Evolutionary conservation across 352 stramenopile genomes (phyloP).

Genomic region (Globisporangium takayamanum): DNA sequence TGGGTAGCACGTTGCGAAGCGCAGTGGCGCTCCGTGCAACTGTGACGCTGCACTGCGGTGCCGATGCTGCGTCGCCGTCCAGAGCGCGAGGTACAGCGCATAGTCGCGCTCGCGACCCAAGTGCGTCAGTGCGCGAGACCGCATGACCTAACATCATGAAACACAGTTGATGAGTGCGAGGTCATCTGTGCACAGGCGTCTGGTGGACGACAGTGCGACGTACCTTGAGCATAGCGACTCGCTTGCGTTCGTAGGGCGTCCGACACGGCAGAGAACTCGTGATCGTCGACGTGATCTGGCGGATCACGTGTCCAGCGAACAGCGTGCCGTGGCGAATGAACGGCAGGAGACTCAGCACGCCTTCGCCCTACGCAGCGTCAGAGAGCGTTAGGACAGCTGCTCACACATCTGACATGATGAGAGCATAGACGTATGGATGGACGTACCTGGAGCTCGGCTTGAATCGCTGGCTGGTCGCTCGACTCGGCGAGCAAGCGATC

Average conservation of each 20-base stretch:
- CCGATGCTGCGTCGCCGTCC: slow-evolving; percentile 16
- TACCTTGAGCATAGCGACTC: slow-evolving; percentile 58
- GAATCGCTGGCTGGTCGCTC: slow-evolving; percentile 45
- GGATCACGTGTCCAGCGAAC: slow-evolving; percentile 48
- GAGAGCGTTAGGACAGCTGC: neutral
- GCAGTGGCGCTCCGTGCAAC: neutral
- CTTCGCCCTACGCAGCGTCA: slow-evolving; percentile 23
- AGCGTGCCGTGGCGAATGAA: slow-evolving; percentile 67
- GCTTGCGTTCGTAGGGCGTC: slow-evolving; percentile 42
- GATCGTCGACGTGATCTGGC: slow-evolving; percentile 36
- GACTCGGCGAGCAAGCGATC: slow-evolving; percentile 36
- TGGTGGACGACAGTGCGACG: neutral
- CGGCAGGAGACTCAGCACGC: slow-evolving; percentile 64
- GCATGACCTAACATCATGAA: slow-evolving; percentile 42
- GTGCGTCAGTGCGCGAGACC: slow-evolving; percentile 48
- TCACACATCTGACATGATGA: too few relatives aligned
- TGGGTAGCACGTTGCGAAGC: slow-evolving; percentile 8
- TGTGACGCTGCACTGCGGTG: slow-evolving; percentile 5
- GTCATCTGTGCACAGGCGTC: neutral
- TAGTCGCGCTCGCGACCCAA: slow-evolving; percentile 68
- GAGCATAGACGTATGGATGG: too few relatives aligned
- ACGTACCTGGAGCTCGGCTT: slow-evolving; percentile 49
- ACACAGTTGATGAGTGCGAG: too few relatives aligned
- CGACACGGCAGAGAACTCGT: slow-evolving; percentile 25
- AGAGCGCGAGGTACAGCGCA: slow-evolving; percentile 47